A percentile compares a stretch with the other conserved stretches of the same genome.
These are phyloP conservation scores for Aureoboletus auriporus DNA, from an alignment of 768 basidiomycete species.

Conservation along the genomic window DNA sequence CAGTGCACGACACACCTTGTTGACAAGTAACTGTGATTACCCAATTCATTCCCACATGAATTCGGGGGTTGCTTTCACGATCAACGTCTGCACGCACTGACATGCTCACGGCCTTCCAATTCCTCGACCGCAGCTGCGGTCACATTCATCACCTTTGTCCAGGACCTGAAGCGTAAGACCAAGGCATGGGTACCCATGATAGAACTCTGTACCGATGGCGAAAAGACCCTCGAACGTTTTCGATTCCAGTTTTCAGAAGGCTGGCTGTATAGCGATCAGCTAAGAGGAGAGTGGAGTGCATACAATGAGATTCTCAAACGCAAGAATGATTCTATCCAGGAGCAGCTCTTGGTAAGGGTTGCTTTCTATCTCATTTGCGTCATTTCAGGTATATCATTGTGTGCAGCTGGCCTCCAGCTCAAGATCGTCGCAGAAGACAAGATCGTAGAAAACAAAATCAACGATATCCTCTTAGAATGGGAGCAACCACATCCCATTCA, in stretches of 20 bases:
- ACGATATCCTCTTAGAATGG: conserved; percentile 89
- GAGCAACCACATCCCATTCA: conserved; percentile 95
- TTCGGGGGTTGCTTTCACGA: conserved; percentile 13
- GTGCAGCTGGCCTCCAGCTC: conserved; percentile 87
- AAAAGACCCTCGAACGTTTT: conserved; percentile 96
- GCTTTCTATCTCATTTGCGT: conserved; percentile 4
- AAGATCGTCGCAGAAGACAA: conserved; percentile 99
- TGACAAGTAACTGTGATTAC: conserved; percentile 20
- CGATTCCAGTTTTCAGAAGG: conserved; percentile 95
- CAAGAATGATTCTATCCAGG: conserved; percentile 98
- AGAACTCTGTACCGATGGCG: conserved; percentile 88
- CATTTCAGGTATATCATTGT: conserved; percentile 2
- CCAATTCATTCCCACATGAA: conserved; percentile 19
- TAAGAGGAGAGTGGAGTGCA: conserved; percentile 96
- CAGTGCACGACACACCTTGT: conserved; percentile 81
- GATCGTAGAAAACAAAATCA: conserved; percentile 94
- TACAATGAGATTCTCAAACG: conserved; percentile 97
- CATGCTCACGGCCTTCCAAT: conserved; percentile 57
- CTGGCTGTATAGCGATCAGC: conserved; percentile 98
- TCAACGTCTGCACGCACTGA: neutral
- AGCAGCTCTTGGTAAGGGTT: conserved; percentile 80
- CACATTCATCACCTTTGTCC: conserved; percentile 98
- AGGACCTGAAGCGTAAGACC: conserved; percentile 96
- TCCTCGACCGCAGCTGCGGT: conserved; percentile 98
- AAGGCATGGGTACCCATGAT: conserved; percentile 97